phyloP scores from a whole-genome alignment of 768 basidiomycete genomes.

The Suillus placidus region DNA sequence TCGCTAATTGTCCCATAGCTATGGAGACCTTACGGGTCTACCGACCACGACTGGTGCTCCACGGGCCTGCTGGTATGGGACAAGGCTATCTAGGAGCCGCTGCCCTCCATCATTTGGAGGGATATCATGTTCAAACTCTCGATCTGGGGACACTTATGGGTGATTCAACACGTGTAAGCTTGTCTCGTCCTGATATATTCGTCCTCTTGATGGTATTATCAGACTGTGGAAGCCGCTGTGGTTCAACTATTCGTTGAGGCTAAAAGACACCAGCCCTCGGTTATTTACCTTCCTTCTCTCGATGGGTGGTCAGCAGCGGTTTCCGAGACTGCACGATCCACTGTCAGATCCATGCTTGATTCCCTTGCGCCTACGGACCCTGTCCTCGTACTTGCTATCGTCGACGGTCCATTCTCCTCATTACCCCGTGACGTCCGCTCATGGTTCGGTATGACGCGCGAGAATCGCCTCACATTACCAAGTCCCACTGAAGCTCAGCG shows the following conservation, averaged over 20 bases:
- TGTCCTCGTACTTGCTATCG: slow-evolving; percentile 86
- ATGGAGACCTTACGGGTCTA: slow-evolving; percentile 92
- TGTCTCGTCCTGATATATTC: background rate
- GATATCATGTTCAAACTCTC: slow-evolving; percentile 91
- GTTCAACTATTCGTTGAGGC: slow-evolving; percentile 97
- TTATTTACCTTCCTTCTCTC: slow-evolving; percentile 93
- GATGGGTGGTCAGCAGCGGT: slow-evolving; percentile 84
- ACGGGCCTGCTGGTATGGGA: slow-evolving; percentile 87
- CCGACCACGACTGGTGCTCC: slow-evolving; percentile 82
- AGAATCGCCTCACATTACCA: slow-evolving; percentile 70
- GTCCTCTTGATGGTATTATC: slow-evolving; percentile 12
- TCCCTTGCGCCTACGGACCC: slow-evolving; percentile 91
- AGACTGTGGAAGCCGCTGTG: slow-evolving; percentile 91
- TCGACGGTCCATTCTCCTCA: slow-evolving; percentile 71
- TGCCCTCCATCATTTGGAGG: slow-evolving; percentile 90
- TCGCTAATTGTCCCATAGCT: slow-evolving; percentile 46
- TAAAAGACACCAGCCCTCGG: slow-evolving; percentile 94
- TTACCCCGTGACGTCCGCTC: slow-evolving; percentile 81
- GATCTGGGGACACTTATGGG: slow-evolving; percentile 88
- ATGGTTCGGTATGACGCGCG: slow-evolving; percentile 86
- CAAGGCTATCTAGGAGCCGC: slow-evolving; percentile 90
- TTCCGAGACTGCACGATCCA: slow-evolving; percentile 80
- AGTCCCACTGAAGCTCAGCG: slow-evolving; percentile 60
- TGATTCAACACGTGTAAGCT: slow-evolving; percentile 83
- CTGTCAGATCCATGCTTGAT: slow-evolving; percentile 89